phyloP scores from a whole-genome alignment of 2,329 filamentous ascomycete species.

The Ophiocordyceps camponoti-leonardi region DNA sequence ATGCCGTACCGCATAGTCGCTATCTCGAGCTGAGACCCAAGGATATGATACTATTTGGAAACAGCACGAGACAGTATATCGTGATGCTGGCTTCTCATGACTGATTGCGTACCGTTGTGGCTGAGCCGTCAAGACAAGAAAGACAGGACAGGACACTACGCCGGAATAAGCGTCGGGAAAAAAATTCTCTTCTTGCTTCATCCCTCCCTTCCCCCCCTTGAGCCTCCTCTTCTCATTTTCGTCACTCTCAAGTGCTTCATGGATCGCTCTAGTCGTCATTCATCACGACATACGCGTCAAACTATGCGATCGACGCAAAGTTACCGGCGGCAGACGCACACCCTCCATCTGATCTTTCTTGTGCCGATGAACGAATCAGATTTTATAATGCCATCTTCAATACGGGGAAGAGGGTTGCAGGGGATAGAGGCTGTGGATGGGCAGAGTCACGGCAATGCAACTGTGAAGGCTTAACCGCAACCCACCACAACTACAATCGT shows the following conservation, averaged over 20 bases:
- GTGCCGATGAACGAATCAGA: not conserved
- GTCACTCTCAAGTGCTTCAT: not conserved
- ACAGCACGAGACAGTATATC: conserved; percentile 88
- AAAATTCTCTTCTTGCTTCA: not conserved
- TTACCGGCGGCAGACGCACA: not conserved
- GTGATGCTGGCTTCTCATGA: conserved; percentile 55
- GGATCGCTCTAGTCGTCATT: not conserved
- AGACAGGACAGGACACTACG: no score
- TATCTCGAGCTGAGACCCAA: conserved; percentile 79
- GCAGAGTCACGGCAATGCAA: conserved; percentile 4
- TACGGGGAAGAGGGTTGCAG: conserved; percentile 1
- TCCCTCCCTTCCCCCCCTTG: not conserved
- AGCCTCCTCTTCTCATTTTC: not conserved
- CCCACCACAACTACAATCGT: not conserved
- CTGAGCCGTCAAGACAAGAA: not conserved
- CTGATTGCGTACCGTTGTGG: conserved; percentile 7
- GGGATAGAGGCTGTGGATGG: conserved; percentile 1
- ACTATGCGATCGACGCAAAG: conserved; percentile 1
- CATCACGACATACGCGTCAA: not conserved
- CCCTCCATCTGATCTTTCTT: not conserved
- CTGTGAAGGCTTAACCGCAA: conserved; percentile 1
- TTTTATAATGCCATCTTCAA: not conserved
- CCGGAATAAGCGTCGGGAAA: not conserved
- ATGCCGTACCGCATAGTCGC: conserved; percentile 53
- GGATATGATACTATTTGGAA: conserved; percentile 77